Percentiles rank a stretch among this genome's conserved stretches.
These are phyloP conservation scores for Cryptosporidium sp. DNA, from an alignment of 169 alveolate genomes.

Conservation along the genomic window DNA sequence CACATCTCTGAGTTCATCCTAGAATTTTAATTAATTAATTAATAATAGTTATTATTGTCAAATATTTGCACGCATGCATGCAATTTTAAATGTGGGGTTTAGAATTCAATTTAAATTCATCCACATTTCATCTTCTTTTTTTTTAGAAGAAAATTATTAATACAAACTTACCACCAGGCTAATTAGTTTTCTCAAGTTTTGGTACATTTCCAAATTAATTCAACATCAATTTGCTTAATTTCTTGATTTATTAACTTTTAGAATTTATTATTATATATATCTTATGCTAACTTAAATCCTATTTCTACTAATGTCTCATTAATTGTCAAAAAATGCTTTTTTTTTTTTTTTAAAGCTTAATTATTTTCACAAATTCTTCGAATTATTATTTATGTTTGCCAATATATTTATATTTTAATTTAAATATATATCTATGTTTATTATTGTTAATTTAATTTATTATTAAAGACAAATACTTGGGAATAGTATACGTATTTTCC, in stretches of 20 bases:
- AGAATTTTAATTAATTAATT: background rate
- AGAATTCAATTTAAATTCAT: background rate
- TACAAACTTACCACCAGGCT: slow-evolving; percentile 68
- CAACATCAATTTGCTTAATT: slow-evolving; percentile 7
- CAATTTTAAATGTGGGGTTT: slow-evolving; percentile 2
- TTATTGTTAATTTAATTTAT: background rate
- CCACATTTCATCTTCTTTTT: background rate
- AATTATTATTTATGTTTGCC: background rate
- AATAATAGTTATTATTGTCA: background rate
- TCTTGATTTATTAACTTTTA: background rate
- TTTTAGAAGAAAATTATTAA: background rate
- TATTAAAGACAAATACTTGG: slow-evolving; percentile 16
- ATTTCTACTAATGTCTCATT: background rate
- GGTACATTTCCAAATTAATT: slow-evolving; percentile 36
- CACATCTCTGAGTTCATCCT: slow-evolving; percentile 92
- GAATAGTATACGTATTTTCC: slow-evolving; percentile 2
- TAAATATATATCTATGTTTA: background rate
- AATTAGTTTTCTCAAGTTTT: slow-evolving; percentile 54
- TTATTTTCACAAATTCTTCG: background rate
- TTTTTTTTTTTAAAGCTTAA: background rate
- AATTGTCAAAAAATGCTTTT: background rate
- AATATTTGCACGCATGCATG: slow-evolving; percentile 1
- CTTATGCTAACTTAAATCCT: background rate
- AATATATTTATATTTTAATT: no score
- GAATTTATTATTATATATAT: background rate